A percentile compares a stretch with the other conserved stretches of the same genome.
Evolutionary conservation across 2,329 filamentous ascomycete species (phyloP).

Genomic region (Annulohypoxylon truncatum): DNA sequence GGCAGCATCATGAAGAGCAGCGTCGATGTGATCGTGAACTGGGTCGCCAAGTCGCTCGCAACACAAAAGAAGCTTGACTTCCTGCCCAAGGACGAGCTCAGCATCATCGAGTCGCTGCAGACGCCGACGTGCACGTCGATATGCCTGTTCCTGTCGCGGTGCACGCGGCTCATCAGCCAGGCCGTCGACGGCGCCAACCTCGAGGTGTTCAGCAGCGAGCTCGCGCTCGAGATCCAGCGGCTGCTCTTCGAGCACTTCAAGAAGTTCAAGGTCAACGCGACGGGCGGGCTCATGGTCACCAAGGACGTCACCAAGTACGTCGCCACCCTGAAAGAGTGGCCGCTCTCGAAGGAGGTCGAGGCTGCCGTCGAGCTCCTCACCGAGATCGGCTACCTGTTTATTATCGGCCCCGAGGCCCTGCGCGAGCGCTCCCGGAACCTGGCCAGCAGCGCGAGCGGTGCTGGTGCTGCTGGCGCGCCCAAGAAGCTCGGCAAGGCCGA

Average conservation of each 20-base stretch:
- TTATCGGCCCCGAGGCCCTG: slow-evolving; percentile 85
- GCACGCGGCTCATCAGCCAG: slow-evolving; percentile 70
- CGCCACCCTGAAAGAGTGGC: slow-evolving; percentile 85
- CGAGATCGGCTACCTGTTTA: slow-evolving; percentile 95
- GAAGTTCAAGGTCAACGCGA: slow-evolving; percentile 91
- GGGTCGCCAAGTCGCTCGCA: slow-evolving; percentile 77
- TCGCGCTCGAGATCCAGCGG: slow-evolving; percentile 80
- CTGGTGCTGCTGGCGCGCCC: slow-evolving; percentile 52
- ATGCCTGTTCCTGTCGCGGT: slow-evolving; percentile 80
- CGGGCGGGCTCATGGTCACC: slow-evolving; percentile 92
- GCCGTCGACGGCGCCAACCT: slow-evolving; percentile 88
- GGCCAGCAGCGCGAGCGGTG: slow-evolving; percentile 49
- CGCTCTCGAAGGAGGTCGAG: slow-evolving; percentile 74
- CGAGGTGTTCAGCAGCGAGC: slow-evolving; percentile 82
- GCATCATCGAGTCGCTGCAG: slow-evolving; percentile 78
- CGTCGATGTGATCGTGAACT: slow-evolving; percentile 77
- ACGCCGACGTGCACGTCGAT: slow-evolving; percentile 87
- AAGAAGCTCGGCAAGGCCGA: slow-evolving; percentile 73
- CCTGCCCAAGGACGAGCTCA: slow-evolving; percentile 81
- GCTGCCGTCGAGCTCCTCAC: slow-evolving; percentile 84
- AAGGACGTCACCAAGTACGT: slow-evolving; percentile 97
- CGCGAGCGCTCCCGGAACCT: slow-evolving; percentile 75
- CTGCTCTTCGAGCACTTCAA: slow-evolving; percentile 94
- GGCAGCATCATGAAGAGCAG: slow-evolving; percentile 68
- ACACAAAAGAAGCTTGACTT: slow-evolving; percentile 91